Base-by-base conservation (phyloP, 495 filamentous ascomycete species). In the Trypethelium eluteriae region DNA sequence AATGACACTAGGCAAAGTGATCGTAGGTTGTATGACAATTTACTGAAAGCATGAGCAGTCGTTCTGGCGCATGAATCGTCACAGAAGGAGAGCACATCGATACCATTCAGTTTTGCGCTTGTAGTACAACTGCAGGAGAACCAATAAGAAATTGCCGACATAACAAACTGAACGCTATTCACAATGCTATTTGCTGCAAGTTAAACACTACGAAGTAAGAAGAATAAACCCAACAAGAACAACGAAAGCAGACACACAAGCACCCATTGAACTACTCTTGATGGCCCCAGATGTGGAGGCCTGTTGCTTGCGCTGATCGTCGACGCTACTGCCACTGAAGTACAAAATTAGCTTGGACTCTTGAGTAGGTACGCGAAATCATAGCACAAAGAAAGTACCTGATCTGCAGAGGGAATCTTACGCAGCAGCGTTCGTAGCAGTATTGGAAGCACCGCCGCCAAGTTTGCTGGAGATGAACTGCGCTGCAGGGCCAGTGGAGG, bases 391-490 rank as follows among this genome's bases (percentile, higher is more conserved):
- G 53, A 36, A 59, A 59, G 34, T 6, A 7, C 10, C 25, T 18
- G 6, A 35, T 59, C 53, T 59, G 34, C 34, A 18, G 32, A 59
- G 53, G 53, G 53, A 35, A 7, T 34, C 53, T 59, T 59, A 59
- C 53, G 53, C 53, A 59, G 53, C 53, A 59, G 53, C 53, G 32
- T 14, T 59, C 6, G 53, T 11, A 59, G 53, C 34, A 35, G 53
- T 32, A 59, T 5, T 32, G 3, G 53, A 59, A 35, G 53, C 53
- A 59, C 11, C 53, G 3, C 53, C 53, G 18, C 53, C 53, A 36
- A 59, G 25, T 32, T 59, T 59, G 53, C 53, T 59, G 53, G 53
- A 18, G 18, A 59, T 59, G 53, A 59, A 59, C 14, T 59, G 53
- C 34, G 53, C 53, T 32, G 53, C 53, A 34, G 53, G 53, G 34